Evolutionary conservation across 2,329 filamentous ascomycete genomes (phyloP).

Genomic region (Paraconiothyrium sp.): DNA sequence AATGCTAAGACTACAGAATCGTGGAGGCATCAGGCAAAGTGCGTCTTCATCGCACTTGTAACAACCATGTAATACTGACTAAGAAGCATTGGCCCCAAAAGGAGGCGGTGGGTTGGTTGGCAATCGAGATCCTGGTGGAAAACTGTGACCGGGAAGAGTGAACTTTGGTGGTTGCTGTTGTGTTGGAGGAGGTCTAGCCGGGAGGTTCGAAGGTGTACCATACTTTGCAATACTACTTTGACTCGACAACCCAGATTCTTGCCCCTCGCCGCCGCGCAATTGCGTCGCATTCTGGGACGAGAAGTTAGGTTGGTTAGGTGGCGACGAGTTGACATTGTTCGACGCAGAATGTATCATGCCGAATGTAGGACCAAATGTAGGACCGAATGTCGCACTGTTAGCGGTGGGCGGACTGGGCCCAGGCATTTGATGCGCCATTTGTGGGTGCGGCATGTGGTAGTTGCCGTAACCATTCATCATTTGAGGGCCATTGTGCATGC

Average conservation of each 20-base stretch:
- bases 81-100: slow-evolving; percentile 23
- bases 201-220: slow-evolving; percentile 63
- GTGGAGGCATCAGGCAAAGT: slow-evolving; percentile 29
- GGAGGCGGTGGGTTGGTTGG: slow-evolving; percentile 30
- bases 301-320: slow-evolving; percentile 31
- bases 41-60: slow-evolving; percentile 17
- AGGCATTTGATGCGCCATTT: slow-evolving; percentile 37
- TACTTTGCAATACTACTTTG: slow-evolving; percentile 65
- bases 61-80: slow-evolving; percentile 17
- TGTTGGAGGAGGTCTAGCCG: slow-evolving; percentile 63
- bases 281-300: slow-evolving; percentile 25
- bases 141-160: slow-evolving; percentile 27
- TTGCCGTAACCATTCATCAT: slow-evolving; percentile 42
- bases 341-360: slow-evolving; percentile 31
- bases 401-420: slow-evolving; percentile 39
- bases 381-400: slow-evolving; percentile 41
- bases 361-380: slow-evolving; percentile 41
- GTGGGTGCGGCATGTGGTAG: slow-evolving; percentile 36
- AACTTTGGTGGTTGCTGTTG: slow-evolving; percentile 44
- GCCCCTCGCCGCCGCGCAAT: slow-evolving; percentile 10
- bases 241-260: slow-evolving; percentile 35
- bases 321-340: slow-evolving; percentile 21
- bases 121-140: slow-evolving; percentile 30
- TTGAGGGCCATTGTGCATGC: slow-evolving; percentile 43
- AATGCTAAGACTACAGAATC: slow-evolving; percentile 34